Evolutionary conservation across 1,284 basidiomycete genomes (phyloP).

Genomic region (Pseudozyma tsukubaensis): DNA sequence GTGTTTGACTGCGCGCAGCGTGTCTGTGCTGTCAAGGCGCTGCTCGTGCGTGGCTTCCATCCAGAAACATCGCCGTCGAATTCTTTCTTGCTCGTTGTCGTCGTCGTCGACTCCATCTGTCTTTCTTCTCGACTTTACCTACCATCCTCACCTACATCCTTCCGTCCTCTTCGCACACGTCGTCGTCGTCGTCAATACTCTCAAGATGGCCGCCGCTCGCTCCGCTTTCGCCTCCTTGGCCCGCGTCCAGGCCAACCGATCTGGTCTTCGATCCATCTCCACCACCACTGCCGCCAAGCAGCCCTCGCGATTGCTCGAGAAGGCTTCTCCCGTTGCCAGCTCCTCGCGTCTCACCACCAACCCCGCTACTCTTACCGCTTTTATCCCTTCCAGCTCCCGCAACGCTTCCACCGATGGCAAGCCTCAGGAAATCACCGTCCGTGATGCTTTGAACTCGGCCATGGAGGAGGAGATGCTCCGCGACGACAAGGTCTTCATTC

Average conservation of each 20-base stretch:
- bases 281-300: constrained; percentile 43
- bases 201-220: constrained; percentile 43
- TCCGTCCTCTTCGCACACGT: constrained; percentile 5
- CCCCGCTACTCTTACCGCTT: constrained; percentile 47
- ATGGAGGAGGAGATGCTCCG: constrained; percentile 99
- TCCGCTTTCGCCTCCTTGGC: constrained; percentile 52
- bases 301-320: constrained; percentile 43
- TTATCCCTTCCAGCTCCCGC: constrained; percentile 46
- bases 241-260: constrained; percentile 36
- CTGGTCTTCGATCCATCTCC: constrained; percentile 39
- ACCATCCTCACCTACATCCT: constrained; percentile 6
- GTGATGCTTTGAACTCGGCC: constrained; percentile 95
- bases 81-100: background rate
- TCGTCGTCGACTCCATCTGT: background rate
- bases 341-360: constrained; percentile 49
- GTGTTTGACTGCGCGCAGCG: background rate
- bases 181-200: background rate
- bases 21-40: background rate
- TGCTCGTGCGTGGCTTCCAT: constrained; percentile 5
- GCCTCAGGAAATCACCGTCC: constrained; percentile 86
- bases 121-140: constrained; percentile 1
- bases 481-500: constrained; percentile 92
- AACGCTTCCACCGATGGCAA: constrained; percentile 56
- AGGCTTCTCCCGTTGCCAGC: constrained; percentile 40
- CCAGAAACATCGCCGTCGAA: background rate